Evolutionary conservation across 345 rosid species (phyloP).

Genomic region (Eucalyptus sp.): DNA sequence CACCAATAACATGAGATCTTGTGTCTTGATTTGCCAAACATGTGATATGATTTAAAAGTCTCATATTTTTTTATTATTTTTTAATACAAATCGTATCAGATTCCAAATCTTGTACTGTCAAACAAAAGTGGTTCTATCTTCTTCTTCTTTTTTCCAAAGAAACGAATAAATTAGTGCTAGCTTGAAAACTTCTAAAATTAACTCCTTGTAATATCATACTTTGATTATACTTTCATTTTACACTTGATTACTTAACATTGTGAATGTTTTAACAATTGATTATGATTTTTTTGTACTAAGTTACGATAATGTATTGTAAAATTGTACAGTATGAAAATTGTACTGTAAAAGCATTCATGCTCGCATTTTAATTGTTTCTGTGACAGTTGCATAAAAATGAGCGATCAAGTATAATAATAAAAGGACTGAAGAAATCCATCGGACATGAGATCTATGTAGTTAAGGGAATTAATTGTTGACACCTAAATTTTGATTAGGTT

Average conservation of each 20-base stretch:
- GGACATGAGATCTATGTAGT: fast-evolving
- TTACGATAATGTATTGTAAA: background rate
- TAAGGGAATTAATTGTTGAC: background rate
- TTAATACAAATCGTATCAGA: background rate
- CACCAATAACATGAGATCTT: background rate
- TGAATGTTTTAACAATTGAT: background rate
- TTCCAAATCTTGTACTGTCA: background rate
- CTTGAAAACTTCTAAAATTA: background rate
- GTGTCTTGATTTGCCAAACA: background rate
- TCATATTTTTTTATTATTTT: background rate
- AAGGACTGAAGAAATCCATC: background rate
- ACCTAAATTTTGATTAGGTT: no score
- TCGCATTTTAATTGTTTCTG: background rate
- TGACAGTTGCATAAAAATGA: background rate
- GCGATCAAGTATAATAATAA: background rate
- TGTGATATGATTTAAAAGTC: background rate
- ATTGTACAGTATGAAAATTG: background rate
- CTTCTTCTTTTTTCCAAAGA: background rate
- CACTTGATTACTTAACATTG: background rate
- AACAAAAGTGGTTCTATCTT: background rate
- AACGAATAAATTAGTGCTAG: background rate
- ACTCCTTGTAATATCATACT: background rate
- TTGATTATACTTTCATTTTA: background rate
- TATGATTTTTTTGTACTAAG: background rate
- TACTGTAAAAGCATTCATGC: background rate